These are phyloP conservation scores for Candida boleticola DNA, from an alignment of 805 yeast genomes.

Conservation along the genomic window DNA sequence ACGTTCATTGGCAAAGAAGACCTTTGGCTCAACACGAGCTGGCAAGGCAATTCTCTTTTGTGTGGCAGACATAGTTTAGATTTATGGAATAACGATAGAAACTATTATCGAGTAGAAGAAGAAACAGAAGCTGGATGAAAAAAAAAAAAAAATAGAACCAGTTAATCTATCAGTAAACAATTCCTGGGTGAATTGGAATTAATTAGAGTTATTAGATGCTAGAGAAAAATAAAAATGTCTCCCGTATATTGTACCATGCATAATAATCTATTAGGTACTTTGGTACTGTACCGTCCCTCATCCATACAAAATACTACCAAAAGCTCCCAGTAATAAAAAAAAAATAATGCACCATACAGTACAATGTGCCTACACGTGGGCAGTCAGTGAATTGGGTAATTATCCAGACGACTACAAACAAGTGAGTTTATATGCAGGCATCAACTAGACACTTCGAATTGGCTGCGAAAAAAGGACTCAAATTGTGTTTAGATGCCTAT, in stretches of 20 bases:
- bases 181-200: too few relatives aligned
- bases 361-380: constrained; percentile 1
- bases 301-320: too few relatives aligned
- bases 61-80: constrained; percentile 28
- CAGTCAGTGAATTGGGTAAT: neutral
- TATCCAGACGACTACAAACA: neutral
- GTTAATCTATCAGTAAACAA: too few relatives aligned
- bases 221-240: too few relatives aligned
- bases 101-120: too few relatives aligned
- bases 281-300: too few relatives aligned
- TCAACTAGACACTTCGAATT: neutral
- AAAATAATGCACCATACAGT: neutral
- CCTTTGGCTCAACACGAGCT: constrained; percentile 98
- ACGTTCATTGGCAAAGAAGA: constrained; percentile 97
- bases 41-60: constrained; percentile 93
- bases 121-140: neutral
- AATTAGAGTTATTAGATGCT: too few relatives aligned
- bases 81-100: too few relatives aligned
- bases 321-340: too few relatives aligned
- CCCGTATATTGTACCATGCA: too few relatives aligned
- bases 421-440: neutral
- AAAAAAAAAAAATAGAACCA: neutral
- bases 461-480: constrained; percentile 1
- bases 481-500: too few relatives aligned
- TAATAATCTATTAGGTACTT: too few relatives aligned